Evolutionary conservation across 768 basidiomycete species (phyloP), one percentile per base, ranked within the genome.

Genomic region (Obba rivulosa): DNA sequence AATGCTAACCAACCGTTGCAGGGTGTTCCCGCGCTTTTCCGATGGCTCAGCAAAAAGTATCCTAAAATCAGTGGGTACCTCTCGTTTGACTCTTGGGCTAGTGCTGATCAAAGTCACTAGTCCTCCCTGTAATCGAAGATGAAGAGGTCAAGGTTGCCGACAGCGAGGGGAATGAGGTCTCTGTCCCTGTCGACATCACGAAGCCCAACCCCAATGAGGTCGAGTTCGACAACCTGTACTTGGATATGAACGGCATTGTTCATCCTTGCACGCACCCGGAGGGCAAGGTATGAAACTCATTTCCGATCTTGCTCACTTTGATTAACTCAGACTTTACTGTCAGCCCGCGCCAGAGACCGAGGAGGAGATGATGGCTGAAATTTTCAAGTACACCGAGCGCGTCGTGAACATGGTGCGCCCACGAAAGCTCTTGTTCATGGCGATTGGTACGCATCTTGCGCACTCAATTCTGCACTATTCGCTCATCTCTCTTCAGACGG

Each of bases 221-320:
- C 49, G 96, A 99, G 70, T 92, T 94, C 57, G 96, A 99, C 71
- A 92, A 91, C 65, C 73, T 99, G 40, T 99, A 99, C 66, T 76
- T 99, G 37, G 95, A 99, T 64, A 98, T 99, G 96, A 99, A 99
- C 66, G 96, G 92, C 56, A 98, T 98, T 65, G 96, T 99, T 10
- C 96, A 99, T 68, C 96, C 96, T 0, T 98, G 96, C 79, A 99
- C 96, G 0, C 96, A 99, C 64, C 96, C 96, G 0, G 96, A 98
- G 68, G 95, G 94, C 61, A 94, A 88, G 77, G 91, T 83, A 51
- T 40, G 74, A 57, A 39, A 31, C 28, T 31, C 28, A 31, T 22
- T 25, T 14, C 9, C 28, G 41, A 20, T 7, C 3, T 8, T 18
- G 4, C 24, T 40, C 18, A 21, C 18, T 40, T 4, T 20, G 22